Base-by-base conservation (phyloP, 1,139 yeast genomes). In the Yamadazyma diospyri region DNA sequence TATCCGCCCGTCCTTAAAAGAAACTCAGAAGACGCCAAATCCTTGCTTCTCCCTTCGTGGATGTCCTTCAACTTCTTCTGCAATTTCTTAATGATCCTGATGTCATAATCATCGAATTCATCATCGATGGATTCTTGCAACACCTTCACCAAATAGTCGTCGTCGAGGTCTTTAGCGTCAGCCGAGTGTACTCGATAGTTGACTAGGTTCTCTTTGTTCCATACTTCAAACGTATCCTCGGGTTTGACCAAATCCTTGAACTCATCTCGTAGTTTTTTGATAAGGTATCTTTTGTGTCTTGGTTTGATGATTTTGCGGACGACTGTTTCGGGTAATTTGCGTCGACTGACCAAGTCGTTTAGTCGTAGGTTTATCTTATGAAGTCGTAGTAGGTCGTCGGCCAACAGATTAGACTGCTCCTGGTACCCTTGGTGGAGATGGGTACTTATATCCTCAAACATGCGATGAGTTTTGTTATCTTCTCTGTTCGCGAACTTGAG, bases 151-250 rank as follows among this genome's bases (percentile, higher is more conserved):
- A 32, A 27, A 21, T 28, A 32, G 17, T 13, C 25, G n/a, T 40
- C 37, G 14, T 36, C 35, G 4, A 27, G 15, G 25, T 42, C 39
- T 30, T 30, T 36, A 14, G 35, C 37, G n/a, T 28, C 25, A 9
- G 20, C 9, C 41, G 32, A 31, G 41, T 44, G 26, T 3, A 27
- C 24, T 17, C 35, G 34, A 25, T 42, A 41, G n/a, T 20, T 33
- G 15, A 46, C 46, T 26, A 50, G 27, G 30, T 49, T 35, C 5
- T 36, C 34, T 8, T 47, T 40, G 37, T 65, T 61, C 72, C 72
- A 66, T 19, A 56, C 40, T 38, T 66, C 72, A 38, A 44, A 62
- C 0, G 67, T 54, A 24, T 56, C 64, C 39, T 61, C 63, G 0
- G 67, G 65, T 13, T 29, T 30, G 10, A 33, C 30, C 2, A 12